These are phyloP conservation scores for Eutrema yunnanense DNA, from an alignment of 345 rosid genomes.

Conservation along the genomic window DNA sequence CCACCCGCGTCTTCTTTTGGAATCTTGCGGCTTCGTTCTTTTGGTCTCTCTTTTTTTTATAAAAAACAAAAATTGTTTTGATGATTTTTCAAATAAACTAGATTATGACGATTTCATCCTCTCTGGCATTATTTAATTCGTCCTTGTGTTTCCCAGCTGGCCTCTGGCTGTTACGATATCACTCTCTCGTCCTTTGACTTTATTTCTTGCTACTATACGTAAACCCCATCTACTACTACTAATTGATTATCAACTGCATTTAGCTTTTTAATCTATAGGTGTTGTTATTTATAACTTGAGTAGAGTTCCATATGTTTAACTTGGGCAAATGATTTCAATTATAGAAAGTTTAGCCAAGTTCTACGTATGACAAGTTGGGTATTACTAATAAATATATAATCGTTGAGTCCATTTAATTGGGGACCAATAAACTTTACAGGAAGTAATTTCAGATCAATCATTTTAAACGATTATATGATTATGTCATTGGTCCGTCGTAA, in stretches of 20 bases:
- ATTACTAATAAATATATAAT: constrained; percentile 14
- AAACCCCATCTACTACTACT: background rate
- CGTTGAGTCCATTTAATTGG: background rate
- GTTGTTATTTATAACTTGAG: background rate
- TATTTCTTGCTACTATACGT: background rate
- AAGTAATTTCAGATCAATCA: background rate
- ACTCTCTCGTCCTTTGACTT: constrained; percentile 18
- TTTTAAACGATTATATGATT: background rate
- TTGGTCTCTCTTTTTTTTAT: background rate
- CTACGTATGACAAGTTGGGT: constrained; percentile 13
- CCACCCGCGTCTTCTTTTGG: constrained; percentile 18
- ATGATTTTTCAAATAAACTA: background rate
- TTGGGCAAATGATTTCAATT: background rate
- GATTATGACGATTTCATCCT: constrained; percentile 7
- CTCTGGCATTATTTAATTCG: constrained; percentile 36
- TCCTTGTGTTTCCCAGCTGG: constrained; percentile 37
- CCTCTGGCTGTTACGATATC: constrained; percentile 18
- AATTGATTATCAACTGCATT: background rate
- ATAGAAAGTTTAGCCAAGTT: constrained; percentile 8
- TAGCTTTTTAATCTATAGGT: background rate
- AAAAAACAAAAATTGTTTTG: background rate
- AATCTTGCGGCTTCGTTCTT: constrained; percentile 1
- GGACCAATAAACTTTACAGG: constrained; percentile 15
- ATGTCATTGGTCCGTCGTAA: background rate
- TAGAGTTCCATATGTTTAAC: background rate